A percentile compares a stretch with the other conserved stretches of the same genome.
Evolutionary conservation across 176 grass and related monocot genomes (phyloP).

Genomic region (Lolium multiflorum): DNA sequence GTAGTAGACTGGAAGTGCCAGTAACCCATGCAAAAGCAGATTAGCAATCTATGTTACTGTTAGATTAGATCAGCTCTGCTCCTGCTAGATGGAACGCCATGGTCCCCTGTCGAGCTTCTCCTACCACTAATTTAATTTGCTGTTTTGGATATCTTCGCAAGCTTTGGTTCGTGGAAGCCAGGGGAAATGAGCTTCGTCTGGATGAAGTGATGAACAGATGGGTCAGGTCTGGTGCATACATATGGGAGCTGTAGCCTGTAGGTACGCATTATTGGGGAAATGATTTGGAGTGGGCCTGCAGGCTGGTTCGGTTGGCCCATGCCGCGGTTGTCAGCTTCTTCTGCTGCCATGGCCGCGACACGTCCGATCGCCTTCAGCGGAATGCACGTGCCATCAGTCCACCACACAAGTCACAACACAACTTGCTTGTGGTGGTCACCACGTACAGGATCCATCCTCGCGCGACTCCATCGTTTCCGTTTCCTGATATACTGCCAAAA

Average conservation of each 20-base stretch:
- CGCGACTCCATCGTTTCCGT: not conserved
- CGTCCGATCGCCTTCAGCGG: not conserved
- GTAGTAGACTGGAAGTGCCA: too few species aligned
- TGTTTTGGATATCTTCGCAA: not conserved
- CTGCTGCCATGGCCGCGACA: not conserved
- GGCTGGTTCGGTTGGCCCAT: constrained; percentile 13
- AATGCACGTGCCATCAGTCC: not conserved
- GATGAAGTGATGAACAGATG: not conserved
- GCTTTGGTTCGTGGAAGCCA: not conserved
- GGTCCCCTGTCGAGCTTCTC: too few species aligned
- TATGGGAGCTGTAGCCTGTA: not conserved
- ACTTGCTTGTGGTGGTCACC: not conserved
- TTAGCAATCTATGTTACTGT: too few species aligned
- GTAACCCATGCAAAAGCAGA: too few species aligned
- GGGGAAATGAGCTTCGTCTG: not conserved
- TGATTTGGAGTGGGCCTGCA: constrained; percentile 34
- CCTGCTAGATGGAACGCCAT: not conserved
- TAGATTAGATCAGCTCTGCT: not conserved
- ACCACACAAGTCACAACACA: not conserved
- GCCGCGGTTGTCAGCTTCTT: not conserved
- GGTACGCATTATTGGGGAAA: constrained; percentile 35
- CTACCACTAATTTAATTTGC: not conserved
- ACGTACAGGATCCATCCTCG: not conserved
- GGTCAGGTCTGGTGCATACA: too few species aligned
- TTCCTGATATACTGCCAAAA: not conserved